Evolutionary conservation across 2,329 filamentous ascomycete genomes (phyloP).

Genomic region (Aspergillus aculeatinus): DNA sequence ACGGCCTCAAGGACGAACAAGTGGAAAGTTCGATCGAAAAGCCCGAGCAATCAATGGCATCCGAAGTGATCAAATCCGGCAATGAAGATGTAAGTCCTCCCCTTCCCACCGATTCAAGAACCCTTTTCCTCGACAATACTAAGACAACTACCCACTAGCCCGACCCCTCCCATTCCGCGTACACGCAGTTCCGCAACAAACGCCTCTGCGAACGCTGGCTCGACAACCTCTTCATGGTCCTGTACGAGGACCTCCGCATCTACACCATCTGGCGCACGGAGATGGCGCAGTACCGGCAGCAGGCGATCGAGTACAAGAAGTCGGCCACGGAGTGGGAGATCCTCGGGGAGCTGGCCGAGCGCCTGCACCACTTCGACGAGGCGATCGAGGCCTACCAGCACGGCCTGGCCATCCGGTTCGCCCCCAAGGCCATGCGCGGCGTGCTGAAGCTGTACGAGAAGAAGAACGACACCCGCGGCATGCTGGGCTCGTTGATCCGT

Average conservation of each 20-base stretch:
- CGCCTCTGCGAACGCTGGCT: conserved; percentile 96
- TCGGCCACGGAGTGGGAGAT: conserved; percentile 98
- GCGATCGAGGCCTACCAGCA: conserved; percentile 89
- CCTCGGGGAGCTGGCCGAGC: conserved; percentile 84
- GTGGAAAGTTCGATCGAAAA: conserved; percentile 63
- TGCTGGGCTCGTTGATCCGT: conserved; percentile 80
- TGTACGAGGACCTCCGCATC: conserved; percentile 95
- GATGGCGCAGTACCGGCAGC: conserved; percentile 90
- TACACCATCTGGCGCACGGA: conserved; percentile 99
- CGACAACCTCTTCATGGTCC: conserved; percentile 97
- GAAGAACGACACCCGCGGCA: conserved; percentile 74
- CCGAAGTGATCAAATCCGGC: conserved; percentile 73
- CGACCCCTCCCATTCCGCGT: conserved; percentile 66
- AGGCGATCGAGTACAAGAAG: conserved; percentile 95
- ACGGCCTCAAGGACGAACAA: conserved; percentile 32
- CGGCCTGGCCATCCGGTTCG: conserved; percentile 84
- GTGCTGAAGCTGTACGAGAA: conserved; percentile 78
- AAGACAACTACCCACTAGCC: conserved; percentile 43
- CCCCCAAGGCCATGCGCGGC: conserved; percentile 85
- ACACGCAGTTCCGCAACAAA: conserved; percentile 95
- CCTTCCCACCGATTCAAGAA: background rate
- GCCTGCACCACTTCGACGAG: conserved; percentile 88
- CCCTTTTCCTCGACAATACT: background rate
- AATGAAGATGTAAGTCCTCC: conserved; percentile 62
- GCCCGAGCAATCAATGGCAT: conserved; percentile 74